Base-by-base conservation (phyloP, 2,329 filamentous ascomycete genomes). In the Botrytis deweyae region DNA sequence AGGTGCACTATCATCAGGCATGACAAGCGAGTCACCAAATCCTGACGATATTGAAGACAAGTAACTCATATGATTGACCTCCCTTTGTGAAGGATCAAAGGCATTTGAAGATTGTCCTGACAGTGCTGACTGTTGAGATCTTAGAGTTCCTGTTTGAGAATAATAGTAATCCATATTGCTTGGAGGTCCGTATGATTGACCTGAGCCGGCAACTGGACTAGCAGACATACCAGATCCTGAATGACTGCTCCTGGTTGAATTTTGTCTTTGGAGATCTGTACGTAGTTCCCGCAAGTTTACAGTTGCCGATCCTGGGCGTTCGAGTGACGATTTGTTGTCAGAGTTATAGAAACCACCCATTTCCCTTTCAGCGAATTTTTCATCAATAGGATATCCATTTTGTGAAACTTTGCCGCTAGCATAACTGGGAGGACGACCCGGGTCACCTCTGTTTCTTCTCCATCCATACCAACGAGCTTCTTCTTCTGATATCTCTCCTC, bases 31-130 rank as follows among this genome's bases (percentile, higher is more conserved):
- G 77, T 91, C 89, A 29, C 89, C 89, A 75, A 91, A 91, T 10
- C 89, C 89, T 0, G 89, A 91, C 0, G 89, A 91, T 6, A 91
- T 82, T 0, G 89, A 91, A 0, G 89, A 90, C 46, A 89, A 78
- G 66, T 86, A 85, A 62, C 79, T 81, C 66, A 81, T 70, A 49
- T 76, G 78, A 66, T 78, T 78, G 10, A 74, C 55, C 46, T 78
- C 76, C 72, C 75, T 74, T 63, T 78, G 76, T 3, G 75, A 75
- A 33, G 77, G 75, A 42, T 79, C 75, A 49, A 78, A 78, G 20
- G 74, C 73, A 73, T 78, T 75, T 49, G 76, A 70, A 12, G 77
- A 78, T 63, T 78, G 75, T 14, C 72, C 72, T 10, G 44, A 46
- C 18, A 46, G 44, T 46, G 2, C 44, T 46, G 76, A 61, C 38